phyloP scores from a whole-genome alignment of 2,329 filamentous ascomycete species.

The Ophiostoma ulmi region DNA sequence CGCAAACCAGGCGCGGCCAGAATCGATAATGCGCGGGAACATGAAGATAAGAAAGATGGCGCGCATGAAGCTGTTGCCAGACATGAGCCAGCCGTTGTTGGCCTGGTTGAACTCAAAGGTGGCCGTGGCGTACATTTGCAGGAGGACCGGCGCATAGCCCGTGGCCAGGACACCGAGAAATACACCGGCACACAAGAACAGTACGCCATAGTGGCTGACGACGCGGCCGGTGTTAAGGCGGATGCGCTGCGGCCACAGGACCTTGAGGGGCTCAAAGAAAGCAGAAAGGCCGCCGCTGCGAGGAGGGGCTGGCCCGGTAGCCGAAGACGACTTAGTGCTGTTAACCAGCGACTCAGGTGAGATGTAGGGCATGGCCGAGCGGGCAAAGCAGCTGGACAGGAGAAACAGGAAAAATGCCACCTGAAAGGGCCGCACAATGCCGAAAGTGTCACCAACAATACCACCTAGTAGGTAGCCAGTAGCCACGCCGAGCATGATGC shows the following conservation, averaged over 20 bases:
- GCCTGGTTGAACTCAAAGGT: slow-evolving; percentile 51
- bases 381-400: slow-evolving; percentile 40
- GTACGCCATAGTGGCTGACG: slow-evolving; percentile 54
- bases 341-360: slow-evolving; percentile 35
- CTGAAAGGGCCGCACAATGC: slow-evolving; percentile 60
- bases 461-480: slow-evolving; percentile 56
- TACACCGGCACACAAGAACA: slow-evolving; percentile 60
- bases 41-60: slow-evolving; percentile 51
- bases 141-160: slow-evolving; percentile 59
- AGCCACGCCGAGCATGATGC: slow-evolving; percentile 61
- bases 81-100: slow-evolving; percentile 54
- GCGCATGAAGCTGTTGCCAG: slow-evolving; percentile 50
- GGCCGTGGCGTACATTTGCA: slow-evolving; percentile 56
- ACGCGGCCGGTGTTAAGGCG: slow-evolving; percentile 46
- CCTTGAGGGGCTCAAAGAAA: slow-evolving; percentile 59
- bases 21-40: slow-evolving; percentile 48
- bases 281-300: slow-evolving; percentile 40
- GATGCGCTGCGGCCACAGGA: slow-evolving; percentile 56
- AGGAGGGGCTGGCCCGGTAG: slow-evolving; percentile 52
- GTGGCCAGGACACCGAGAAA: slow-evolving; percentile 63
- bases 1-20: slow-evolving; percentile 32
- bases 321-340: slow-evolving; percentile 51
- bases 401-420: slow-evolving; percentile 56
- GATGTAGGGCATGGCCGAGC: slow-evolving; percentile 46
- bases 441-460: slow-evolving; percentile 57